These are phyloP conservation scores for Wallacemonas sp. DNA, from an alignment of 208 protist genomes.

Conservation along the genomic window DNA sequence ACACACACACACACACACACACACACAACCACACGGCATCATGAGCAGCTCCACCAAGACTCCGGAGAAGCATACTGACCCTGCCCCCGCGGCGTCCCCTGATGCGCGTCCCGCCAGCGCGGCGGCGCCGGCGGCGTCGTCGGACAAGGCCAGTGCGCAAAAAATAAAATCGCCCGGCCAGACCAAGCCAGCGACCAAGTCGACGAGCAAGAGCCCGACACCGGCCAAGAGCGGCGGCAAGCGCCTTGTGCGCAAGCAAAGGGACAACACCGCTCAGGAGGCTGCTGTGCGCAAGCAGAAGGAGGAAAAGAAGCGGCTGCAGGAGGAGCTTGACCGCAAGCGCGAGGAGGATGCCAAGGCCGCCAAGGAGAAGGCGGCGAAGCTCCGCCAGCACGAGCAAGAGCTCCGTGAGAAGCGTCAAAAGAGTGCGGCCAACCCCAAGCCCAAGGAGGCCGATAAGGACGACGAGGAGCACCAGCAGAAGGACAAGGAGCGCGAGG, in stretches of 20 bases:
- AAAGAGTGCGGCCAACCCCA: conserved; percentile 14
- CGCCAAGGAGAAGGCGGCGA: conserved; percentile 26
- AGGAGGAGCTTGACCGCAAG: conserved; percentile 23
- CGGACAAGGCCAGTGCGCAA: neutral
- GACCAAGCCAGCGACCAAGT: neutral
- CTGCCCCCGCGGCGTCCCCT: neutral
- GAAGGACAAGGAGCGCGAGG: conserved; percentile 34
- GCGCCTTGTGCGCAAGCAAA: conserved; percentile 47
- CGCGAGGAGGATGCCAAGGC: conserved; percentile 32
- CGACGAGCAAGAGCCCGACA: neutral
- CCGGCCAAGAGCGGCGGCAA: conserved; percentile 19
- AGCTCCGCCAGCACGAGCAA: conserved; percentile 30
- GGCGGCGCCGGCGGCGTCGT: too few species aligned
- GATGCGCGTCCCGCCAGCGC: neutral
- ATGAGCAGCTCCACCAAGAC: conserved; percentile 19
- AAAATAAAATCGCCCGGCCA: neutral
- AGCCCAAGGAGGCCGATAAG: conserved; percentile 32
- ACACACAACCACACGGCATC: too few species aligned
- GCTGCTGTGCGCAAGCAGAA: conserved; percentile 17
- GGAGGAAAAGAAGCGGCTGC: conserved; percentile 27
- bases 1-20: too few species aligned
- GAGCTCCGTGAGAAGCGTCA: conserved; percentile 32
- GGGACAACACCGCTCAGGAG: conserved; percentile 7
- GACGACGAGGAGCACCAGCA: conserved; percentile 35
- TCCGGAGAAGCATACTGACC: conserved; percentile 19